Percentiles rank a stretch among this genome's conserved stretches.
These are phyloP conservation scores for Arabis hirsuta DNA, from an alignment of 345 rosid species.

Conservation along the genomic window DNA sequence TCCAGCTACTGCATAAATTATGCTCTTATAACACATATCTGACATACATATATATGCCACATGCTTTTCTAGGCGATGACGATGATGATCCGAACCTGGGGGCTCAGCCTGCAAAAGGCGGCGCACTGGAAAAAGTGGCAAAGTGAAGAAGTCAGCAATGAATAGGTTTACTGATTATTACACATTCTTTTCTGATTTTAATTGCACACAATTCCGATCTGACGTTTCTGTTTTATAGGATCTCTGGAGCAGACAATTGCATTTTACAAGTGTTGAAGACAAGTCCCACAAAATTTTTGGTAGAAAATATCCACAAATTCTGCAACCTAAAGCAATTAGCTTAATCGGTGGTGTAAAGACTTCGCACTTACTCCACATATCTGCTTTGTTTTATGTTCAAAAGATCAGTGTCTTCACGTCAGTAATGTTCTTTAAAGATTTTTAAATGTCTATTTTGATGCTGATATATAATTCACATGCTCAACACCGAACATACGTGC, in stretches of 20 bases:
- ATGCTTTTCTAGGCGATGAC: slow-evolving; percentile 65
- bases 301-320: slow-evolving; percentile 87
- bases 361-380: slow-evolving; percentile 27
- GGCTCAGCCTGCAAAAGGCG: slow-evolving; percentile 84
- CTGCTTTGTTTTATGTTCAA: not conserved
- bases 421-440: slow-evolving; percentile 17
- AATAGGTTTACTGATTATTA: slow-evolving; percentile 68
- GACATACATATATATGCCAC: slow-evolving; percentile 32
- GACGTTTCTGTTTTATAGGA: slow-evolving; percentile 59
- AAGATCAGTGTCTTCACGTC: slow-evolving; percentile 9
- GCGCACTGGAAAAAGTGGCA: slow-evolving; percentile 64
- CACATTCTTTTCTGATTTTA: slow-evolving; percentile 24
- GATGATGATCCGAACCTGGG: slow-evolving; percentile 81
- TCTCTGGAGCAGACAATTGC: slow-evolving; percentile 94
- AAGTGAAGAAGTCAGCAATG: slow-evolving; percentile 71
- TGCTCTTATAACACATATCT: slow-evolving; percentile 16
- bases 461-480: slow-evolving; percentile 89
- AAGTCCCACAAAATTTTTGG: slow-evolving; percentile 81
- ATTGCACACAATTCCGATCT: slow-evolving; percentile 21
- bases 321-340: slow-evolving; percentile 93
- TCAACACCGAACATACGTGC: slow-evolving; percentile 81
- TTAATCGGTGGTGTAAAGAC: slow-evolving; percentile 81
- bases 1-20: slow-evolving; percentile 13
- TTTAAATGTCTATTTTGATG: slow-evolving; percentile 34
- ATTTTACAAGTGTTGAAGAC: slow-evolving; percentile 91